Evolutionary conservation across 768 basidiomycete genomes (phyloP).

Genomic region (Tulasnella sp.): DNA sequence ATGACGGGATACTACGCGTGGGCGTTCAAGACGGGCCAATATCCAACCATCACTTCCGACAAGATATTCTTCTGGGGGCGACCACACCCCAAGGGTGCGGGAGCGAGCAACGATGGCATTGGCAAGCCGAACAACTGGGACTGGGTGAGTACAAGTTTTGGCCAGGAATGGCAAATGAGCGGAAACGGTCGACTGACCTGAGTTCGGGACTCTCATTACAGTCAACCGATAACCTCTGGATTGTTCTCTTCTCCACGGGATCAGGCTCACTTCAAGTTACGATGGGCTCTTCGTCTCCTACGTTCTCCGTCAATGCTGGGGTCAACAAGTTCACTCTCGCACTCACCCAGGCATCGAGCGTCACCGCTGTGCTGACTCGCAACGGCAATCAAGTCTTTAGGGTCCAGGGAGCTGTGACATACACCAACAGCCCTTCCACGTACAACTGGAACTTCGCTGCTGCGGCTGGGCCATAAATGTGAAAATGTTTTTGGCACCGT

Average conservation of each 20-base stretch:
- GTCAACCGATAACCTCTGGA: constrained; percentile 24
- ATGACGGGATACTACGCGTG: constrained; percentile 52
- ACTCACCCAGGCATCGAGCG: background rate
- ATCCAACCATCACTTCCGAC: constrained; percentile 60
- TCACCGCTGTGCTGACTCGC: constrained; percentile 17
- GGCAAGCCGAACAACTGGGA: constrained; percentile 43
- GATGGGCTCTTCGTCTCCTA: background rate
- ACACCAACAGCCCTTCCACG: constrained; percentile 1
- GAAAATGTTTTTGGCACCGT: background rate
- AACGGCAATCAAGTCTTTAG: constrained; percentile 9
- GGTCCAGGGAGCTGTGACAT: background rate
- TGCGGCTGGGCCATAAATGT: background rate
- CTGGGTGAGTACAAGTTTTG: constrained; percentile 40
- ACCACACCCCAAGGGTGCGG: constrained; percentile 60
- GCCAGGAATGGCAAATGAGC: too few relatives aligned
- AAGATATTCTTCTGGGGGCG: constrained; percentile 57
- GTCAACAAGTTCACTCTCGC: constrained; percentile 27
- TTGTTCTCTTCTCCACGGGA: constrained; percentile 31
- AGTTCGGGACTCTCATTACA: too few relatives aligned
- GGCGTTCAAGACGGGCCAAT: constrained; percentile 66
- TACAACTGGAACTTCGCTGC: constrained; percentile 26
- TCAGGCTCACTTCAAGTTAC: constrained; percentile 24
- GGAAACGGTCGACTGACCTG: too few relatives aligned
- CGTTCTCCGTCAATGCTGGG: constrained; percentile 16
- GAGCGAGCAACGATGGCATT: constrained; percentile 45